Percentiles rank a stretch among this genome's conserved stretches.
Conservation (phyloP, 2,329 filamentous ascomycete genomes). For the Trichophyton simii region DNA sequence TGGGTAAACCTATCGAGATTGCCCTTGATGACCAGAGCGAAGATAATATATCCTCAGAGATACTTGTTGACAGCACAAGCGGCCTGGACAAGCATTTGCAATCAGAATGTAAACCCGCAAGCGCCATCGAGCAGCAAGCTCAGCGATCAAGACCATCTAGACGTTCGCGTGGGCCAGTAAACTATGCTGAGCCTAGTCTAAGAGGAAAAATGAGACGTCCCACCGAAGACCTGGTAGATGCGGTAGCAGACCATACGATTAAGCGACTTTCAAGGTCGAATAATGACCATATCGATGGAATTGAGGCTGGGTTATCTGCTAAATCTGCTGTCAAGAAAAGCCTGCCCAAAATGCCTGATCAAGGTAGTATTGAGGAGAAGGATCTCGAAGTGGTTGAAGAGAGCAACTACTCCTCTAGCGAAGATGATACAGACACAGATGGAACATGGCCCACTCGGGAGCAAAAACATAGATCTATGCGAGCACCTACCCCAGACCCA, state of each 20-base stretch:
- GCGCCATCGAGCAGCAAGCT: neutral
- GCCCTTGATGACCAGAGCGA: neutral
- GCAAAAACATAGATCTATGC: neutral
- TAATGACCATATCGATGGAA: neutral
- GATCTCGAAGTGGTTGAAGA: neutral
- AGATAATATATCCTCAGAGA: neutral
- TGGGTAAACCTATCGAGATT: neutral
- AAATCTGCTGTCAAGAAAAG: neutral
- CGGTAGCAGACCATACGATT: constrained; percentile 38
- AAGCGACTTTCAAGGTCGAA: neutral
- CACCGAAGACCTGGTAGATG: constrained; percentile 62
- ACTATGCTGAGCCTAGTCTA: constrained; percentile 71
- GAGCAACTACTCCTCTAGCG: neutral
- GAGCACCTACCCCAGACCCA: neutral
- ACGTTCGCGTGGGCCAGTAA: constrained; percentile 55
- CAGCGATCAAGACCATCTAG: constrained; percentile 23
- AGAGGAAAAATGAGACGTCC: constrained; percentile 74
- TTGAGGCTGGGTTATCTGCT: neutral
- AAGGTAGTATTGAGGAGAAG: neutral
- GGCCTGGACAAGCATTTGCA: neutral
- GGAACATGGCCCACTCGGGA: neutral
- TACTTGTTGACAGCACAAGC: neutral
- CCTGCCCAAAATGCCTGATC: neutral
- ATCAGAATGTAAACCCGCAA: neutral
- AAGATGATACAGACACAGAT: neutral